A percentile compares a stretch with the other conserved stretches of the same genome.
phyloP scores from a whole-genome alignment of 2,329 filamentous ascomycete genomes.

The Aspergillus sp. region DNA sequence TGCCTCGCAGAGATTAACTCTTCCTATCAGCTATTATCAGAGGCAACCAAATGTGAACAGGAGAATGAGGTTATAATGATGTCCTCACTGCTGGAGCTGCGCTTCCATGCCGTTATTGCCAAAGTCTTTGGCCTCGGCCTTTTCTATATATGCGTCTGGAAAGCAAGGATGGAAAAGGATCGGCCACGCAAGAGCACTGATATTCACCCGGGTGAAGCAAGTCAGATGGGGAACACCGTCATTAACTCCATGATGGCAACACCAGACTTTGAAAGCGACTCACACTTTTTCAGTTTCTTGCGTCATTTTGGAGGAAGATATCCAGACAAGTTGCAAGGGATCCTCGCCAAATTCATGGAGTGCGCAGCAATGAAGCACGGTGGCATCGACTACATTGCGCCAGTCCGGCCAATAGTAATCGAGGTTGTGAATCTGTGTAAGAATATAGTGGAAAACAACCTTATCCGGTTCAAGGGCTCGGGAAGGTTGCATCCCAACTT shows the following conservation, averaged over 20 bases:
- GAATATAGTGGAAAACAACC: constrained; percentile 20
- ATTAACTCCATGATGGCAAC: not conserved
- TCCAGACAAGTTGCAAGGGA: not conserved
- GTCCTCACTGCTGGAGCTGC: constrained; percentile 13
- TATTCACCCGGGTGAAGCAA: not conserved
- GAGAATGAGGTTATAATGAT: constrained; percentile 6
- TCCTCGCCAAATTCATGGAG: not conserved
- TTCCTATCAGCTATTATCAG: constrained; percentile 4
- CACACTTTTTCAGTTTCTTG: constrained; percentile 13
- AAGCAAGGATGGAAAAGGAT: not conserved
- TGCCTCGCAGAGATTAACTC: constrained; percentile 12
- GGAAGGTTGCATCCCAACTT: constrained; percentile 9
- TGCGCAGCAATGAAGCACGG: not conserved
- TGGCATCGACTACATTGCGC: not conserved
- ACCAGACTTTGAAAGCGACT: not conserved
- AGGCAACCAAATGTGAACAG: not conserved
- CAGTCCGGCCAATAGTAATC: constrained; percentile 5
- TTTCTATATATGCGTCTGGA: constrained; percentile 12
- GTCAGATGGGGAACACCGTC: not conserved
- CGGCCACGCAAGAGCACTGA: not conserved
- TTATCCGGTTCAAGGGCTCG: constrained; percentile 10
- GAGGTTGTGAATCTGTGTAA: constrained; percentile 13
- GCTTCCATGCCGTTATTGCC: constrained; percentile 10
- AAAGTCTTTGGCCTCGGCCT: constrained; percentile 12
- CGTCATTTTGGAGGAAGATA: not conserved